Percentiles rank a stretch among this genome's conserved stretches.
These are phyloP conservation scores for Xanthoconium stramineum DNA, from an alignment of 768 basidiomycete genomes.

Conservation along the genomic window DNA sequence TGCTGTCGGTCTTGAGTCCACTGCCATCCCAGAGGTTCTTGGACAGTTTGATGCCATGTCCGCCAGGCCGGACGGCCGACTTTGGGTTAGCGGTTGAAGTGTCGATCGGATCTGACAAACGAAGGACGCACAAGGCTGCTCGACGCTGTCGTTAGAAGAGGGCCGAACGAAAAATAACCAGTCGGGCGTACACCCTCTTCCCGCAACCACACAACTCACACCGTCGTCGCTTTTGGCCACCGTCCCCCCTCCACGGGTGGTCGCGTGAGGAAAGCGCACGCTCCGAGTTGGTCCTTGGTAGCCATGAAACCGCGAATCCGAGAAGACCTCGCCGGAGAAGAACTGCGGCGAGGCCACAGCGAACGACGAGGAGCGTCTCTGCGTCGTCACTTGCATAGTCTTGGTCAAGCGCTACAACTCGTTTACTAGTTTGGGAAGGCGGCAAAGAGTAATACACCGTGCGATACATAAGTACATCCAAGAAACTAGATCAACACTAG, in stretches of 20 bases:
- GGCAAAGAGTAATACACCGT: no score
- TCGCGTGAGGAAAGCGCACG: constrained; percentile 59
- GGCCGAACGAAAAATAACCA: neutral
- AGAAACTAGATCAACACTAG: neutral
- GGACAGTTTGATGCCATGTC: constrained; percentile 63
- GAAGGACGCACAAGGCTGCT: constrained; percentile 58
- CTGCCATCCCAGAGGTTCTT: constrained; percentile 75
- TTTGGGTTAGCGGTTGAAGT: constrained; percentile 44
- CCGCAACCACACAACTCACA: constrained; percentile 64
- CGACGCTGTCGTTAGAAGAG: constrained; percentile 8
- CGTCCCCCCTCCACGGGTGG: constrained; percentile 59
- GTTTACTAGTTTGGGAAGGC: no score
- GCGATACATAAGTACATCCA: neutral
- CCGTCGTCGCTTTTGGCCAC: constrained; percentile 70
- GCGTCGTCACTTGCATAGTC: no score
- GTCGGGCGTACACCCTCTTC: constrained; percentile 64
- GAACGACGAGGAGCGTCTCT: constrained; percentile 26
- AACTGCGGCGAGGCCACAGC: constrained; percentile 5
- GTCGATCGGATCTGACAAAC: constrained; percentile 49
- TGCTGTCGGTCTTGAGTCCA: constrained; percentile 74
- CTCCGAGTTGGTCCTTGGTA: constrained; percentile 45
- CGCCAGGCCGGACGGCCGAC: constrained; percentile 52
- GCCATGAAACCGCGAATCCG: constrained; percentile 44
- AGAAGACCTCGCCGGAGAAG: constrained; percentile 31
- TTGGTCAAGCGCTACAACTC: no score